A percentile compares a stretch with the other conserved stretches of the same genome.
phyloP scores from a whole-genome alignment of 2,329 filamentous ascomycete genomes.

The Tolypocladium amazonense region DNA sequence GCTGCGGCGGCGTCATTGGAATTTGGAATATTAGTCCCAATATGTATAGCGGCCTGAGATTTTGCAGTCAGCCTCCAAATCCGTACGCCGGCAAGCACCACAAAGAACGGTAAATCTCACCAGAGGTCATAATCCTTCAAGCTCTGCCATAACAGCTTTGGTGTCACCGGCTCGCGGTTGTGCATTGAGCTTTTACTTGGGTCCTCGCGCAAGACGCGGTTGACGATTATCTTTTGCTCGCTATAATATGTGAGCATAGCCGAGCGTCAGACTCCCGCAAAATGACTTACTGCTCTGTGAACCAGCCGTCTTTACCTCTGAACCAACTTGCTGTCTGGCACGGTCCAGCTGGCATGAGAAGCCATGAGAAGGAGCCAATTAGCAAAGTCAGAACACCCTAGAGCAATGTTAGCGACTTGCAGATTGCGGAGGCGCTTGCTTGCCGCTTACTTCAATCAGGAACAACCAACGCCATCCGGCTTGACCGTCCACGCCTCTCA shows the following conservation, averaged over 20 bases:
- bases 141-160: slow-evolving; percentile 35
- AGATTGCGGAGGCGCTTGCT: too few relatives aligned
- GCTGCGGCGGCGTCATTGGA: slow-evolving; percentile 25
- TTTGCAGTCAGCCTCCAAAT: neutral
- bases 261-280: accelerated
- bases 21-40: slow-evolving; percentile 36
- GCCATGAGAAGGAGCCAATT: slow-evolving; percentile 10
- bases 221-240: slow-evolving; percentile 47
- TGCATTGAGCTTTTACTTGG: slow-evolving; percentile 49
- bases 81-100: too few relatives aligned
- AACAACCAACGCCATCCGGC: slow-evolving; percentile 28
- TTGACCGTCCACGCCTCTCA: slow-evolving; percentile 25
- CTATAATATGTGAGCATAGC: neutral
- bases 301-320: slow-evolving; percentile 34
- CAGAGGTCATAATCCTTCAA: slow-evolving; percentile 49
- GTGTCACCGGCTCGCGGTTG: slow-evolving; percentile 37
- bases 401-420: neutral
- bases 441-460: slow-evolving; percentile 2
- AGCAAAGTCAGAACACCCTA: slow-evolving; percentile 17
- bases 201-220: slow-evolving; percentile 43
- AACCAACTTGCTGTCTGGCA: slow-evolving; percentile 43
- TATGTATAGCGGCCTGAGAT: slow-evolving; percentile 9
- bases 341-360: slow-evolving; percentile 14
- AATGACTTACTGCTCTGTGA: slow-evolving; percentile 9
- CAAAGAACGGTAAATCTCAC: slow-evolving; percentile 14